Percentiles rank a stretch among this genome's conserved stretches.
These are phyloP conservation scores for Babesia caballi DNA, from an alignment of 169 alveolate genomes.

Conservation along the genomic window DNA sequence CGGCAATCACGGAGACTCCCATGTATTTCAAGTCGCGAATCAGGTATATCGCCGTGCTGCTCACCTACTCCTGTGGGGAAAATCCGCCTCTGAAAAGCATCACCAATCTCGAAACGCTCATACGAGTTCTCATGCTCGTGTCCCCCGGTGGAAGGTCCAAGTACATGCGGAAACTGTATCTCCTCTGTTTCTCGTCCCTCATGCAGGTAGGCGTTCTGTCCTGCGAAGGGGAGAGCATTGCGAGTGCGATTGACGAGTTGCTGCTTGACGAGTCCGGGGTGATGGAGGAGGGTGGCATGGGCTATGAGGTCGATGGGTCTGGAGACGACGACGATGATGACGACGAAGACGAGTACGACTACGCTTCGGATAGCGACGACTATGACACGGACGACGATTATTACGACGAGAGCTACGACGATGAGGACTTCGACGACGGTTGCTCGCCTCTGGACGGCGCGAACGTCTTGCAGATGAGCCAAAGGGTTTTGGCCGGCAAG, in stretches of 20 bases:
- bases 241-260: background rate
- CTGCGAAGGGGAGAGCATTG: background rate
- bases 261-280: background rate
- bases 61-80: conserved; percentile 22
- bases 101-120: background rate
- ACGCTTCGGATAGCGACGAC: background rate
- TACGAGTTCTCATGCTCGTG: background rate
- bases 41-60: conserved; percentile 3
- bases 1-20: conserved; percentile 11
- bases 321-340: conserved; percentile 8
- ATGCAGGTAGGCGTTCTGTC: background rate
- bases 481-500: background rate
- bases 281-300: background rate
- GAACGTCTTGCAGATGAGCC: background rate
- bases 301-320: background rate
- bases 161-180: conserved; percentile 13
- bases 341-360: conserved; percentile 14
- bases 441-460: conserved; percentile 28
- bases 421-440: conserved; percentile 24
- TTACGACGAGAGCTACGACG: conserved; percentile 10
- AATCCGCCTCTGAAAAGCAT: conserved; percentile 18
- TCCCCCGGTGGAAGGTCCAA: background rate
- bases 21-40: background rate
- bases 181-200: conserved; percentile 13
- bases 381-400: conserved; percentile 10